Conservation (phyloP, 352 stramenopile genomes). For the Phytophthora sojae region DNA sequence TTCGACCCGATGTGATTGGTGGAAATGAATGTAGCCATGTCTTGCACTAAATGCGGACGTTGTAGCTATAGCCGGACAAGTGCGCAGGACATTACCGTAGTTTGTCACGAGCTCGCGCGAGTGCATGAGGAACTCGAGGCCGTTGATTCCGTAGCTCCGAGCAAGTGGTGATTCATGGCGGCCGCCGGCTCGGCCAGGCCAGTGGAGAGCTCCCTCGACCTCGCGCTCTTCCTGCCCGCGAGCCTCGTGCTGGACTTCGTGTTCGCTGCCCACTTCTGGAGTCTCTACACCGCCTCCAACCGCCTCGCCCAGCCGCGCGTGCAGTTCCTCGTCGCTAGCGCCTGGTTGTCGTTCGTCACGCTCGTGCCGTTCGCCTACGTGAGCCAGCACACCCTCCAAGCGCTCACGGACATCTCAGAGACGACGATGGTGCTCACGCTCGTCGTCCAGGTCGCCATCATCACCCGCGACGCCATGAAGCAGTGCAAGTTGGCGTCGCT, state of each 20-base stretch:
- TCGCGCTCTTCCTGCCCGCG: conserved; percentile 21
- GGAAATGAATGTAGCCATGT: conserved; percentile 10
- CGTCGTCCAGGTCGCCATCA: conserved; percentile 43
- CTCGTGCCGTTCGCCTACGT: conserved; percentile 25
- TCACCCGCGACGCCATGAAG: conserved; percentile 39
- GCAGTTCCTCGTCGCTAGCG: conserved; percentile 8
- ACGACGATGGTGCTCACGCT: conserved; percentile 29
- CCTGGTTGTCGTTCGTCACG: conserved; percentile 17
- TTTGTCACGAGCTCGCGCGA: too few species aligned
- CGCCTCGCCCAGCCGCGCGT: conserved; percentile 6
- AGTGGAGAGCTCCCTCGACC: not conserved
- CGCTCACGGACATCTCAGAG: conserved; percentile 32
- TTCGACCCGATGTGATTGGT: conserved; percentile 10
- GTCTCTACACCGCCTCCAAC: conserved; percentile 17
- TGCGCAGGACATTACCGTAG: too few species aligned
- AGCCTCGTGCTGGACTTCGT: conserved; percentile 29
- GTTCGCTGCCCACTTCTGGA: conserved; percentile 25
- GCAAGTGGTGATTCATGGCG: not conserved
- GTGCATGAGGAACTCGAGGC: too few species aligned
- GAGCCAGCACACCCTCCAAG: conserved; percentile 6
- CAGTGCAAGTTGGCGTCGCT: conserved; percentile 36
- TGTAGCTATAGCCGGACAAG: not conserved
- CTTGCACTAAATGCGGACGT: not conserved
- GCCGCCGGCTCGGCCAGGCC: not conserved
- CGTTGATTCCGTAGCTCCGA: not conserved